These are phyloP conservation scores for Leishmania tropica DNA, from an alignment of 208 protist genomes.

Conservation along the genomic window DNA sequence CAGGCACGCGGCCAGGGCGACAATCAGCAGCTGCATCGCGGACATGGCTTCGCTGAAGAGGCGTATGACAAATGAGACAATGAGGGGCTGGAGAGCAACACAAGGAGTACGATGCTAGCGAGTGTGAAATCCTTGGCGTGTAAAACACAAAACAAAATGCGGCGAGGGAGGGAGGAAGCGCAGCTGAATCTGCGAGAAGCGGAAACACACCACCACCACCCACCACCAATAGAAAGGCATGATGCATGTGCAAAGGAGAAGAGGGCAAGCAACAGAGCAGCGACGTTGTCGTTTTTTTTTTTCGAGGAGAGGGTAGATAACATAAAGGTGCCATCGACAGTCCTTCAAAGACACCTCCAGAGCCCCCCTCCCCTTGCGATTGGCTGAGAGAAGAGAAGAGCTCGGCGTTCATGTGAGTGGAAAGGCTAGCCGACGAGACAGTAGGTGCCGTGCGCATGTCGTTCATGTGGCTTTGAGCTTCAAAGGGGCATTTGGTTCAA, in stretches of 20 bases:
- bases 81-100: not conserved
- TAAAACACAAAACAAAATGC: not conserved
- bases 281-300: not conserved
- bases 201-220: not conserved
- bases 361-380: not conserved
- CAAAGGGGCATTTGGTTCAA: not conserved
- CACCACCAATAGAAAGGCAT: not conserved
- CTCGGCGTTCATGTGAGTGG: not conserved
- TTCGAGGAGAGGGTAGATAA: not conserved
- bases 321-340: not conserved
- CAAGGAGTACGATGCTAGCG: not conserved
- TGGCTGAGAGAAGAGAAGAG: not conserved
- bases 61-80: not conserved
- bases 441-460: not conserved
- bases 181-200: not conserved
- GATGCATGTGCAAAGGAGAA: not conserved
- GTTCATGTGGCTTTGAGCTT: not conserved
- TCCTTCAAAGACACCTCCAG: not conserved
- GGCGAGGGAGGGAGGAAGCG: too few relatives aligned
- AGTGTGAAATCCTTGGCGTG: not conserved
- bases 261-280: not conserved
- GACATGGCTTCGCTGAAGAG: constrained; percentile 3
- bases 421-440: not conserved
- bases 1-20: constrained; percentile 31
- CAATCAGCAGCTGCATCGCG: constrained; percentile 21